Evolutionary conservation across 805 yeast genomes (phyloP), one percentile per base, ranked within the genome.

Genomic region (Ogataea chonburiensis): DNA sequence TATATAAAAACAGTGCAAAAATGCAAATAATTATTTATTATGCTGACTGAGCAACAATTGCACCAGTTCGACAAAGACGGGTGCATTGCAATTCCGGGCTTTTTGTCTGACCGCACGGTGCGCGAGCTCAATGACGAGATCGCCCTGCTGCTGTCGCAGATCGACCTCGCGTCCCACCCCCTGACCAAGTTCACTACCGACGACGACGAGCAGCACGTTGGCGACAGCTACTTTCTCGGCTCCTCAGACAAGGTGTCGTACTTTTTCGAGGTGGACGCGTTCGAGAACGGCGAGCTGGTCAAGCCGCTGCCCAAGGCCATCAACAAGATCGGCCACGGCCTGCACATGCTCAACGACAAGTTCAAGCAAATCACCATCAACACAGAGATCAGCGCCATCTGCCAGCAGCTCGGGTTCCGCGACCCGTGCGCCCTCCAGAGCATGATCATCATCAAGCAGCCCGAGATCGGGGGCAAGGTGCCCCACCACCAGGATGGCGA

Each of bases 361-460:
- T 85, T 78, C 49, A 55, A 55, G 15, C 45, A 58, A 8, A 56
- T 77, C 17, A 79, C 91, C 0, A 66, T 79, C 23, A 71, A 70
- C 37, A 62, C 56, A 1, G 68, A 73, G 20, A 71, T 81, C 5
- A 55, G 64, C 26, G 68, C 55, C 0, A 74, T 84, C 26, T 82
- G 81, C 9, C 50, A 58, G 5, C 67, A 71, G 33, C 59, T 85
- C 31, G 66, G 73, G 0, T 77, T 71, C 47, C 47, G 63, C 34
- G 87, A 83, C 42, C 87, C 93, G 1, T 62, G 83, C 15, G 83
- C 86, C 1, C 66, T 84, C 24, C 94, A 85, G 54, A 75, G 85
- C 42, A 85, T 85, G 94, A 61, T 81, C 20, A 81, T 85, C 24
- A 79, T 84, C 60, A 85, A 85, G 53, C 91, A 84, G 52, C 87